phyloP scores from a whole-genome alignment of 2,329 filamentous ascomycete genomes.

The Sporothrix globosa region DNA sequence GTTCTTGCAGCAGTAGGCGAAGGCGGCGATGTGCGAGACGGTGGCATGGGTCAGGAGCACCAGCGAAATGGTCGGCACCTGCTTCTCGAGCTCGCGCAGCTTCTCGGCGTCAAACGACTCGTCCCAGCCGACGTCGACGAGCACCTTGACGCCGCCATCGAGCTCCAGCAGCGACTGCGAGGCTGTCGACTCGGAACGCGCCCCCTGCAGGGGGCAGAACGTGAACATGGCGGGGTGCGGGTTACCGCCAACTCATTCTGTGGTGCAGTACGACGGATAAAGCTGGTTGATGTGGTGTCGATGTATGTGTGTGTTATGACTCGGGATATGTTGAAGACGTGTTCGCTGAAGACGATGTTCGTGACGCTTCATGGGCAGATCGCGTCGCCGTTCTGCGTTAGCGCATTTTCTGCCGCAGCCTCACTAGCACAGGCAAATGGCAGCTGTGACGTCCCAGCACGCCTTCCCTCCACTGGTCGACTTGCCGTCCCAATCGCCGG shows the following conservation, averaged over 20 bases:
- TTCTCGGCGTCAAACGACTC: constrained; percentile 81
- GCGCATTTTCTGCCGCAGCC: constrained; percentile 27
- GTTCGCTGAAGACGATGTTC: neutral
- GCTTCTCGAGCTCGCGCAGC: constrained; percentile 86
- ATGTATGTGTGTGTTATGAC: neutral
- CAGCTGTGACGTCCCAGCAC: constrained; percentile 27
- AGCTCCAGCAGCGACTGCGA: constrained; percentile 96
- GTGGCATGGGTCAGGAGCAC: constrained; percentile 95
- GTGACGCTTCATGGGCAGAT: constrained; percentile 30
- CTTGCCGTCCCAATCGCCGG: constrained; percentile 17
- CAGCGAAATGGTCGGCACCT: constrained; percentile 87
- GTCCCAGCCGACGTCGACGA: constrained; percentile 96
- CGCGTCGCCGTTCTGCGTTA: constrained; percentile 32
- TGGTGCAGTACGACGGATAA: neutral
- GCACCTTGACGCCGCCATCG: constrained; percentile 92
- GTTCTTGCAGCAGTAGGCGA: constrained; percentile 95
- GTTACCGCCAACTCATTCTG: constrained; percentile 1
- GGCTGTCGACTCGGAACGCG: constrained; percentile 81
- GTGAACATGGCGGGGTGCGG: constrained; percentile 74
- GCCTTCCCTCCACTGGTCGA: too few species aligned
- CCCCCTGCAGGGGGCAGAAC: constrained; percentile 89
- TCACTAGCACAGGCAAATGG: neutral
- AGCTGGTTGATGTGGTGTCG: neutral
- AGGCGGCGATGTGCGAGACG: constrained; percentile 86
- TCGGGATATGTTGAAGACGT: neutral